Percentiles rank a stretch among this genome's conserved stretches.
These are phyloP conservation scores for Talaromyces liani DNA, from an alignment of 495 filamentous ascomycete genomes.

Conservation along the genomic window DNA sequence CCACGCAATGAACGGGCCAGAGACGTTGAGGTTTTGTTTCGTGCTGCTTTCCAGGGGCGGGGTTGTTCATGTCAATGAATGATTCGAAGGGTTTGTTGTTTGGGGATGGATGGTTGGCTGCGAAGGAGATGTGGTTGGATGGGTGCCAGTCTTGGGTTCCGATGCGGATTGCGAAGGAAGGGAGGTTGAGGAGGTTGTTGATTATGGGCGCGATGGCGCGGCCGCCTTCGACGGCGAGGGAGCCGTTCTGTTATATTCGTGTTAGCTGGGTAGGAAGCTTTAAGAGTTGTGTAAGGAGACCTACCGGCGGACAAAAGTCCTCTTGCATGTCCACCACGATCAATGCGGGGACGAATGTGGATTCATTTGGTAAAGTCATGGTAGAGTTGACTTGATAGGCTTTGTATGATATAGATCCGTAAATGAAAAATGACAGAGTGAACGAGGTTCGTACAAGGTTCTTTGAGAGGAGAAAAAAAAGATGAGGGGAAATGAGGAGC, in stretches of 20 bases:
- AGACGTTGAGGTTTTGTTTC: slow-evolving; percentile 63
- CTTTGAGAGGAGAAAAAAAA: neutral
- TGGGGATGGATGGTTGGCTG: slow-evolving; percentile 60
- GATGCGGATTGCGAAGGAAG: slow-evolving; percentile 61
- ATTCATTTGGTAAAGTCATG: neutral
- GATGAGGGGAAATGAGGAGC: neutral
- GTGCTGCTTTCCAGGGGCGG: slow-evolving; percentile 43
- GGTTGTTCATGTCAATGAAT: slow-evolving; percentile 58
- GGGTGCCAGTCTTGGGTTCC: slow-evolving; percentile 93
- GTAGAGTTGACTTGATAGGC: neutral
- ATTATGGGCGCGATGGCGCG: slow-evolving; percentile 61
- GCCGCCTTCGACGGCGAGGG: slow-evolving; percentile 68
- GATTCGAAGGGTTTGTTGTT: slow-evolving; percentile 62
- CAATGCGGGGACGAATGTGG: slow-evolving; percentile 47
- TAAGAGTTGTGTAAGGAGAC: slow-evolving; percentile 11
- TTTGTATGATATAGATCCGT: neutral
- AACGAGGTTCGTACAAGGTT: neutral
- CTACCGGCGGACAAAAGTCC: slow-evolving; percentile 90
- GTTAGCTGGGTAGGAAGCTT: neutral
- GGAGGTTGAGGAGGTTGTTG: slow-evolving; percentile 66
- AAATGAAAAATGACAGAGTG: neutral
- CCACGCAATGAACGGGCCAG: slow-evolving; percentile 89
- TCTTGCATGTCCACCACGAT: slow-evolving; percentile 88
- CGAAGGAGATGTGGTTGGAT: slow-evolving; percentile 79
- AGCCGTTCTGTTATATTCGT: slow-evolving; percentile 53